Base-by-base conservation (phyloP, 2,329 filamentous ascomycete species). In the Tolypocladium cylindrosporum region DNA sequence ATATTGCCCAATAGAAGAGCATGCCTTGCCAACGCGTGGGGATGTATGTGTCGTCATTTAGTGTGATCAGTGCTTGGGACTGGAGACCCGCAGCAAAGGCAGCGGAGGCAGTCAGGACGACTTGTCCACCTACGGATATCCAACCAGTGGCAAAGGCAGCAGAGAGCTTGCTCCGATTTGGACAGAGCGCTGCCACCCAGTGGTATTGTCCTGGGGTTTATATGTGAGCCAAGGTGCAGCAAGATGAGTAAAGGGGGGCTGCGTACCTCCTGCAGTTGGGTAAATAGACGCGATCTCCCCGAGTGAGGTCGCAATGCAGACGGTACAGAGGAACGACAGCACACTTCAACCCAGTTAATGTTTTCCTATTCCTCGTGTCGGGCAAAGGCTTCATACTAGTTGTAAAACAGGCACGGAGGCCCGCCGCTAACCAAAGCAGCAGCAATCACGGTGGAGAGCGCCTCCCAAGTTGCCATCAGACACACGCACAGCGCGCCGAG, bases 391-490 rank as follows among this genome's bases (percentile, higher is more conserved):
- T 21, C 41, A 60, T 68, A 74, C 73, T 74, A 71, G 58, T 76
- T 76, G 60, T 74, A 78, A 52, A 79, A 76, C 0, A 77, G 63
- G 60, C 75, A 77, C 1, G 75, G 75, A 1, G 77, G 74, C 39
- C 77, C 77, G 0, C 77, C 77, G 50, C 71, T 76, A 2, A 70
- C 69, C 37, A 79, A 61, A 1, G 76, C 77, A 4, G 70, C 69
- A 2, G 74, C 71, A 13, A 80, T 69, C 5, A 80, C 77, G 1
- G 73, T 74, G 0, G 74, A 74, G 3, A 79, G 64, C 1, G 77
- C 77, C 57, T 80, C 78, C 77, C 77, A 80, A 11, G 78, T 79
- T 42, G 73, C 77, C 77, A 79, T 79, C 51, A 80, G 66, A 52
- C 75, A 78, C 9, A 79, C 65, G 52, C 75, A 75, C 7, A 80